Percentiles rank a stretch among this genome's conserved stretches.
Evolutionary conservation across 257 asterid species (phyloP).

Genomic region (Capsicum pubescens): DNA sequence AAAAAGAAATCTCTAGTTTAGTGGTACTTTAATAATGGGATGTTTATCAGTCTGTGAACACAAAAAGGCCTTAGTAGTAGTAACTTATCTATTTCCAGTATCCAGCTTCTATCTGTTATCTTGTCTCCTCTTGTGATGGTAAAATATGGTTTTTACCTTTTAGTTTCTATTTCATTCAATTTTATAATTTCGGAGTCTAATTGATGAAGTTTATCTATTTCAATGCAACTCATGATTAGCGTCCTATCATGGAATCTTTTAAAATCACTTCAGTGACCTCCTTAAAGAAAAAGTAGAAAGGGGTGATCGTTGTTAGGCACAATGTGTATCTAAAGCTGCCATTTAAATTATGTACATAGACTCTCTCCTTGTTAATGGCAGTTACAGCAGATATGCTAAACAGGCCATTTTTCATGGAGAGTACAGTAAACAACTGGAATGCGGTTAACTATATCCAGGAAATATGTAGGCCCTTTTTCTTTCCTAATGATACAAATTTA

Average conservation of each 20-base stretch:
- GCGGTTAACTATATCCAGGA: background rate
- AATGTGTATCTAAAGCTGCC: background rate
- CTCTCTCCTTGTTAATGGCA: background rate
- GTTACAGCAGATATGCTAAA: background rate
- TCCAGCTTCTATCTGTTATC: background rate
- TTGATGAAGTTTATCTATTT: background rate
- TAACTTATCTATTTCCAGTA: background rate
- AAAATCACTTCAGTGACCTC: background rate
- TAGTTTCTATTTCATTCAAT: background rate
- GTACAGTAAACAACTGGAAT: background rate
- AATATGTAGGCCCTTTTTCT: background rate
- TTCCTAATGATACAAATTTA: background rate
- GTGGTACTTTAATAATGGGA: background rate
- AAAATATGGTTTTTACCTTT: background rate
- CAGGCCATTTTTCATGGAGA: background rate
- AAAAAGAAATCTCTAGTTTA: slow-evolving; percentile 3
- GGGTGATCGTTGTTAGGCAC: background rate
- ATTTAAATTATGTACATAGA: background rate
- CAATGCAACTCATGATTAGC: background rate
- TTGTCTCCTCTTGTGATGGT: background rate
- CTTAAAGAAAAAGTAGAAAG: background rate
- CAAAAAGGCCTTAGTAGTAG: background rate
- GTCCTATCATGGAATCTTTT: background rate
- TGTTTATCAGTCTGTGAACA: background rate
- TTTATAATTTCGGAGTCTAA: background rate